Evolutionary conservation across 257 asterid species (phyloP).

Genomic region (Jasminum sambac): DNA sequence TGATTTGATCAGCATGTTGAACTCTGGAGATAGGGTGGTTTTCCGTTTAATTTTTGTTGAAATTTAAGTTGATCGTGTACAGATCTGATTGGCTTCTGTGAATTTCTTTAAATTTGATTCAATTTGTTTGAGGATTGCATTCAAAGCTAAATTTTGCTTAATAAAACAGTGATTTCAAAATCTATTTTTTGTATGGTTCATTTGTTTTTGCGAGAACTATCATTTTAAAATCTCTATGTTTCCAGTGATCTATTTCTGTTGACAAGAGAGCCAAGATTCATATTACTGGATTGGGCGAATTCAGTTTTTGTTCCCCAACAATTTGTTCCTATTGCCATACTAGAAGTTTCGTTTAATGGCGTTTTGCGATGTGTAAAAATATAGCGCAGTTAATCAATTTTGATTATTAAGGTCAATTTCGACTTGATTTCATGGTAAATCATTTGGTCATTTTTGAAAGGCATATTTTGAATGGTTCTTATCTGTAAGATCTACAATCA

Average conservation of each 20-base stretch:
- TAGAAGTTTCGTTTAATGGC: constrained; percentile 10
- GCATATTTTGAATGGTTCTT: not conserved
- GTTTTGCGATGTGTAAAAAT: not conserved
- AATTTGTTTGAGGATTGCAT: constrained; percentile 22
- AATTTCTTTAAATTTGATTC: constrained; percentile 18
- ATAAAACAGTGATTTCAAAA: constrained; percentile 18
- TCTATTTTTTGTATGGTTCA: constrained; percentile 1
- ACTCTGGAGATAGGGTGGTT: constrained; percentile 3
- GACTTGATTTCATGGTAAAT: not conserved
- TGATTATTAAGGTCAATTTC: not conserved
- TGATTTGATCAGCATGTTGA: constrained; percentile 21
- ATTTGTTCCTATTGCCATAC: not conserved
- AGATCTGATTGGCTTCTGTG: constrained; percentile 39
- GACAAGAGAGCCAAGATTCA: constrained; percentile 25
- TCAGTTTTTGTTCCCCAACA: not conserved
- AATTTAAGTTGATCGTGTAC: constrained; percentile 33
- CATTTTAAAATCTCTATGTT: not conserved
- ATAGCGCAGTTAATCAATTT: not conserved
- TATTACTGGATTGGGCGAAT: constrained; percentile 36
- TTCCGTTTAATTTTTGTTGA: not conserved
- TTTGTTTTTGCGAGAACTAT: constrained; percentile 13
- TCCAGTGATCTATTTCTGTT: constrained; percentile 22
- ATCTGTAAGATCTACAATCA: not conserved
- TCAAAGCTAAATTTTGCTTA: constrained; percentile 20
- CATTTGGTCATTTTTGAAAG: constrained; percentile 1